Evolutionary conservation across 768 basidiomycete species (phyloP), one percentile per base, ranked within the genome.

Genomic region (Suillus placidus): DNA sequence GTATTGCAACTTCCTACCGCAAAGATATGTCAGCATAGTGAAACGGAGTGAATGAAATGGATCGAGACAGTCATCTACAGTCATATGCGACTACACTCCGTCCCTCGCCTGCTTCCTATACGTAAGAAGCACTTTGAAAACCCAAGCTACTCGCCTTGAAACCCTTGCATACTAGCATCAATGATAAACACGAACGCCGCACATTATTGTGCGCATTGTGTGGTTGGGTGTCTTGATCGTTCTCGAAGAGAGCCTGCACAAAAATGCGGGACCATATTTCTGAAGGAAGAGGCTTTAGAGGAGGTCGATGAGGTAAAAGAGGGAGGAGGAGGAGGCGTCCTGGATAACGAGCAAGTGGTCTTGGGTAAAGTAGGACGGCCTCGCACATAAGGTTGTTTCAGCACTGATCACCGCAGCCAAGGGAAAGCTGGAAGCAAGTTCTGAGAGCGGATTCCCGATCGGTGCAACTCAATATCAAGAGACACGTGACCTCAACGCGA

Each of bases 261-360:
- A 93, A 81, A 60, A 94, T 86, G 43, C 81, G 82, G 7, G 82
- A 78, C 92, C 92, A 93, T 67, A 93, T 72, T 78, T 93, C 92
- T 4, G 79, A 76, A 2, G 92, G 92, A 20, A 94, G 80, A 35
- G 85, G 78, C 67, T 83, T 85, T 57, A 82, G 67, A 20, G 82
- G 81, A 32, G 81, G 82, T 49, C 77, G 81, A 6, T 81, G 73
- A 14, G 90, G 91, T 14, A 93, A 81, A 20, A 94, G 81, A 18
- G 91, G 91, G 0, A 93, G 76, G 14, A 94, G 82, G 16, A 90
- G 75, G 35, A 93, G 80, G 37, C 81, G 80, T 55, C 90, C 88
- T 18, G 89, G 80, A 63, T 72, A 73, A 55, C 80, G 82, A 47
- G 86, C 88, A 69, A 87, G 88, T 1, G 89, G 90, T 65, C 92